A percentile compares a stretch with the other conserved stretches of the same genome.
These are phyloP conservation scores for Aureobasidium sp. DNA, from an alignment of 2,329 filamentous ascomycete genomes.

Conservation along the genomic window DNA sequence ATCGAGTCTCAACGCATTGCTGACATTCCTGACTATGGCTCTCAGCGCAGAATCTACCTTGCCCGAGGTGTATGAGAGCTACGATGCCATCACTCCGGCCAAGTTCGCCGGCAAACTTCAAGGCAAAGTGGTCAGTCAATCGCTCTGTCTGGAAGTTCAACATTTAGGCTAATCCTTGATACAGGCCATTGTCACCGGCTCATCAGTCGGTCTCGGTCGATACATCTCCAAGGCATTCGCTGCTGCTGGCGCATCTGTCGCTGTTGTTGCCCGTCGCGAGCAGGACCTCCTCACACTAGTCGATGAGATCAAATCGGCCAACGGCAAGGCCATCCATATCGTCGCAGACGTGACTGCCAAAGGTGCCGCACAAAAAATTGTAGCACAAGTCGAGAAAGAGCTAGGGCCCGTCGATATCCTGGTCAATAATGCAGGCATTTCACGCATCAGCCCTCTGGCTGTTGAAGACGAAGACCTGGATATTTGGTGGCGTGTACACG, in stretches of 20 bases:
- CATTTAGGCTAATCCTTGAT: background rate
- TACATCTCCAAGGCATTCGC: constrained; percentile 14
- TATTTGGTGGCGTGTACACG: constrained; percentile 23
- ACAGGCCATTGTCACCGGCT: constrained; percentile 9
- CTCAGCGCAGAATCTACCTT: background rate
- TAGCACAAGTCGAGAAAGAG: constrained; percentile 16
- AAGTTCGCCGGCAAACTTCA: constrained; percentile 21
- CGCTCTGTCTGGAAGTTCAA: no score
- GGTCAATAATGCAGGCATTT: constrained; percentile 9
- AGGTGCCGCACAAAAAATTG: constrained; percentile 18
- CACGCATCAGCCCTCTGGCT: constrained; percentile 15
- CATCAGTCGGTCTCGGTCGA: constrained; percentile 7
- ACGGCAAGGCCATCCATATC: constrained; percentile 18
- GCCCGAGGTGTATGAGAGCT: constrained; percentile 14
- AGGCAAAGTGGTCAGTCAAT: constrained; percentile 20
- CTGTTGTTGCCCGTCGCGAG: constrained; percentile 18
- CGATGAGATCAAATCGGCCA: constrained; percentile 18
- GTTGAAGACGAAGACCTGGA: constrained; percentile 19
- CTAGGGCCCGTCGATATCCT: constrained; percentile 10
- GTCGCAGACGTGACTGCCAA: constrained; percentile 17
- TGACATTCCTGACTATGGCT: background rate
- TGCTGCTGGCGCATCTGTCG: constrained; percentile 10
- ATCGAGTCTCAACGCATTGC: background rate
- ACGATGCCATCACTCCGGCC: constrained; percentile 18
- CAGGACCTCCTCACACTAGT: constrained; percentile 18